A percentile compares a stretch with the other conserved stretches of the same genome.
These are phyloP conservation scores for Chloris gayana DNA, from an alignment of 176 grass and related monocot species.

Conservation along the genomic window DNA sequence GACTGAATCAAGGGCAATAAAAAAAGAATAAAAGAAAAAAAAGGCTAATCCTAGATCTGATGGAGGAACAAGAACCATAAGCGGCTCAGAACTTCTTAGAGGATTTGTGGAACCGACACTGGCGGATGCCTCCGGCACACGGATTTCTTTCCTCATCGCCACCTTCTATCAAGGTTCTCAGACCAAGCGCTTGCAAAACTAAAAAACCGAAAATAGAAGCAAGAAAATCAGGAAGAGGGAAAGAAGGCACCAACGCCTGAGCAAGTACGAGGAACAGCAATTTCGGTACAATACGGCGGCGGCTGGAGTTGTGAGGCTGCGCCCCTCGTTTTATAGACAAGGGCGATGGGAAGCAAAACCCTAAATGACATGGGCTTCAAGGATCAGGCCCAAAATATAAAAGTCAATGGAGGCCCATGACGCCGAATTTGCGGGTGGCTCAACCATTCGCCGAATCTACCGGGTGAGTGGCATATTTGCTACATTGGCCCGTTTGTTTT, in stretches of 20 bases:
- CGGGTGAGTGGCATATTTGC: too few relatives aligned
- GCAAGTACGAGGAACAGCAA: background rate
- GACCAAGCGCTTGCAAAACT: background rate
- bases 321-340: background rate
- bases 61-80: background rate
- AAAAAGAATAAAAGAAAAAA: background rate
- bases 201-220: background rate
- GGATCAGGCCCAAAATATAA: too few relatives aligned
- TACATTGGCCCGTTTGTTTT: too few relatives aligned
- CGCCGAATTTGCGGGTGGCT: too few relatives aligned
- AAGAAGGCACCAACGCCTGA: background rate
- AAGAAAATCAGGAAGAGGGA: too few relatives aligned
- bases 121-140: constrained; percentile 58
- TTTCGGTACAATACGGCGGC: background rate
- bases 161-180: too few relatives aligned
- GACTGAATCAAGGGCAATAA: background rate
- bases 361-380: constrained; percentile 14
- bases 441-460: too few relatives aligned
- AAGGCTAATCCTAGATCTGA: background rate
- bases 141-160: constrained; percentile 66
- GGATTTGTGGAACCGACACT: constrained; percentile 77
- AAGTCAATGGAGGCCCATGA: too few relatives aligned
- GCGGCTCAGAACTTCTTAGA: constrained; percentile 96
- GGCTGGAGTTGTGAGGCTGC: background rate
- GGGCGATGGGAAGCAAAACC: constrained; percentile 30